Base-by-base conservation (phyloP, 768 basidiomycete species). In the Leccinum subgranulosum region DNA sequence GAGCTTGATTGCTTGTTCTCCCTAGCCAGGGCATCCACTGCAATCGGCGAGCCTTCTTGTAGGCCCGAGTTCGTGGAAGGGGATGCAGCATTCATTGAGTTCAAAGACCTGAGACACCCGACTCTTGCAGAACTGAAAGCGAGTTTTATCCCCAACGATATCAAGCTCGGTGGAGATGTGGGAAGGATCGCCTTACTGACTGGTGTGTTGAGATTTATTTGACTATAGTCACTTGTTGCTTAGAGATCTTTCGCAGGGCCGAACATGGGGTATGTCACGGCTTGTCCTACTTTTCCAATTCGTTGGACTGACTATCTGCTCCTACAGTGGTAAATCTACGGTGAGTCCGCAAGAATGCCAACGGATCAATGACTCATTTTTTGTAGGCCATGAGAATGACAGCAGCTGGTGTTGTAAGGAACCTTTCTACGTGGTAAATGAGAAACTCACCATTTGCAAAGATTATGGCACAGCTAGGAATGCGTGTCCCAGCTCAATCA, bases 1-100 rank as follows among this genome's bases (percentile, higher is more conserved):
- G 95, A 99, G 74, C 79, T 99, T n/a, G 97, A 99, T 71, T 99
- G 97, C 71, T 75, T 99, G 21, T 85, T 96, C 70, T 92, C 92
- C 63, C 75, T 98, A 49, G 90, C 96, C 5, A 95, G 92, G 71
- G 82, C 93, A 1, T 97, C 94, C 1, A 71, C 75, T n/a, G 90
- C 91, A 9, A 81, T 99, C 43, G 95, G 94, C 46, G 93, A 97
- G 72, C 97, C 97, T 3, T 81, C 84, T n/a, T 98, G 97, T 67
- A 77, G 97, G 58, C 97, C 97, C 1, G 84, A 87, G 64, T 86
- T 99, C 56, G 81, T 95, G 17, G 90, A 93, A 56, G 86, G 79
- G 14, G 86, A 92, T 57, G 75, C 81, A 11, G 92, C 94, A 1
- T 87, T 86, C 62, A 67, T 98, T 39, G 89, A 98, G 59, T 99